Base-by-base conservation (phyloP, 2,329 filamentous ascomycete species). In the Tolypocladium paradoxum region DNA sequence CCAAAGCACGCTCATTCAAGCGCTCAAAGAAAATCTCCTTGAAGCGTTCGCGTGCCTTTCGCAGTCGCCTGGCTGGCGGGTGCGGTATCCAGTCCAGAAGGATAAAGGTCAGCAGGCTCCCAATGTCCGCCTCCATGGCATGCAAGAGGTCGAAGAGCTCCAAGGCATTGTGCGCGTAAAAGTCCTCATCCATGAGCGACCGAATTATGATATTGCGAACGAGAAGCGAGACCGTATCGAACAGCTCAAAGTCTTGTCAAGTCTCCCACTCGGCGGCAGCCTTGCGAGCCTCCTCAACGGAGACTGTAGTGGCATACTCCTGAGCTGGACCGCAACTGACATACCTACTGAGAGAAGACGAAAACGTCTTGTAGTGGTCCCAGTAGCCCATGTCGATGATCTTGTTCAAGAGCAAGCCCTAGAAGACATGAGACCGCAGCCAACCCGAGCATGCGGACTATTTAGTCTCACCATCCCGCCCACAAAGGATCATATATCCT, bases 181-280 rank as follows among this genome's bases (percentile, higher is more conserved):
- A 61, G 55, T 60, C 58, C 11, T 57, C 52, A 43, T 58, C 59
- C 55, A 60, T 56, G 22, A 60, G 33, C 1, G 50, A 52, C 4
- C 53, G 53, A 6, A 59, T 54, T 12, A 53, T 43, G 37, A 53
- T 53, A 1, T 57, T 55, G 50, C 57, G 56, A n/a, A 52, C 40
- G 31, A 61, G 33, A 8, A 51, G 48, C 7, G 58, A 56, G 1
- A 57, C 38, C 2, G 53, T 48, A 1, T 54, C 53, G 49, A 59
- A 61, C 2, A 59, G 50, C 22, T 50, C 50, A 22, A 56, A 38
- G 36, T 54, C 45, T 1, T 24, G 6, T 5, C 24, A 24, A 18
- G 53, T 50, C 2, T 54, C 53, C 55, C 58, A 58, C 24, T 52
- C 50, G n/a, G 49, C 43, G 1, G 55, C 58, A 38, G 53, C 51